phyloP scores from a whole-genome alignment of 768 basidiomycete genomes.

The Pulveroboletus frians region DNA sequence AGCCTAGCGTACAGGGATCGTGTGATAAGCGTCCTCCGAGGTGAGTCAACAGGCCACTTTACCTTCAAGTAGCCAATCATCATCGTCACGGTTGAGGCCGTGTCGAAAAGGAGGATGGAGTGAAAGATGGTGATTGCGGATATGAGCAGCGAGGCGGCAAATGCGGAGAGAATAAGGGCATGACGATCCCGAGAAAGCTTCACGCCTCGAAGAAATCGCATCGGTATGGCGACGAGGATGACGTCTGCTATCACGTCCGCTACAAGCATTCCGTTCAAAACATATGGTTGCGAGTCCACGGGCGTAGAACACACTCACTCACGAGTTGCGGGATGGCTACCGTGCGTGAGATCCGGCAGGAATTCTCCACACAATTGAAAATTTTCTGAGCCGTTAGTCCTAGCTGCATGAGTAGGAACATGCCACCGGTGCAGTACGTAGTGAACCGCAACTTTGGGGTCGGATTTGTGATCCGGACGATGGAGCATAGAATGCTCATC shows the following conservation, averaged over 20 bases:
- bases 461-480: conserved; percentile 20
- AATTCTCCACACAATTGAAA: conserved; percentile 1
- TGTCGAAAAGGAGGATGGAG: conserved; percentile 18
- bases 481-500: conserved; percentile 26
- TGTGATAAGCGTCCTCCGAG: background rate
- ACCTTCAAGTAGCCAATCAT: conserved; percentile 25
- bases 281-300: too few relatives aligned
- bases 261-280: conserved; percentile 1
- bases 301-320: conserved; percentile 13
- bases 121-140: conserved; percentile 19
- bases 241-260: conserved; percentile 22
- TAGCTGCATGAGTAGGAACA: conserved; percentile 14
- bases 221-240: conserved; percentile 14
- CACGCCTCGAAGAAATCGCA: conserved; percentile 14
- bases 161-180: conserved; percentile 16
- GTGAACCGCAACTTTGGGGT: conserved; percentile 4
- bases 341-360: background rate
- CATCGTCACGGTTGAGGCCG: background rate
- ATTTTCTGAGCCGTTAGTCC: conserved; percentile 19
- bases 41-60: background rate
- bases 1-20: conserved; percentile 3
- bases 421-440: conserved; percentile 12
- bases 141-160: conserved; percentile 23
- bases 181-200: conserved; percentile 15
- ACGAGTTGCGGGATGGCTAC: conserved; percentile 22